Percentiles rank a stretch among this genome's conserved stretches.
These are phyloP conservation scores for Pyrenophora teres DNA, from an alignment of 2,329 filamentous ascomycete genomes.

Conservation along the genomic window DNA sequence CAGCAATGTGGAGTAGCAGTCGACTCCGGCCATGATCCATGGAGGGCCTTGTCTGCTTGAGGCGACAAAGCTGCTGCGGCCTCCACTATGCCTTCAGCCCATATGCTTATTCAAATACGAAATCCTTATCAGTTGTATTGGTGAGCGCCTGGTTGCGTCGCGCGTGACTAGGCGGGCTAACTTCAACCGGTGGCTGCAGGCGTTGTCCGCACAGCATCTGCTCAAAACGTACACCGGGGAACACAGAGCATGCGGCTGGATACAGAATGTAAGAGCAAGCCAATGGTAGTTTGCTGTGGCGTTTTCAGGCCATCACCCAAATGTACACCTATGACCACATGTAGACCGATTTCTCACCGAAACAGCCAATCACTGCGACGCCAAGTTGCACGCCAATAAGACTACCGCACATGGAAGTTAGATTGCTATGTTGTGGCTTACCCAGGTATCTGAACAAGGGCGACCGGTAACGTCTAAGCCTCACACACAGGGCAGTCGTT, in stretches of 20 bases:
- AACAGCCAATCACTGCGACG: slow-evolving; percentile 4
- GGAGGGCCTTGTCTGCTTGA: slow-evolving; percentile 2
- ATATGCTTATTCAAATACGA: not conserved
- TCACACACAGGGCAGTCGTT: not conserved
- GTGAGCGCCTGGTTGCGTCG: not conserved
- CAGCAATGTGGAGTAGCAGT: not conserved
- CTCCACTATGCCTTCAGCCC: slow-evolving; percentile 2
- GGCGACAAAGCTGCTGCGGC: not conserved
- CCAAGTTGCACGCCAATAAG: slow-evolving; percentile 5
- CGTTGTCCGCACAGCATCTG: not conserved
- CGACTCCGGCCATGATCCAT: not conserved
- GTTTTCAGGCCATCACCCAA: not conserved
- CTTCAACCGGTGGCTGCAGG: no score
- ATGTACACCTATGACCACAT: not conserved
- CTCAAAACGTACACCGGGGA: slow-evolving; percentile 3
- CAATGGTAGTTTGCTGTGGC: slow-evolving; percentile 2
- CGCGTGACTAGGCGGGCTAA: not conserved
- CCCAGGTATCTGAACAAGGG: not conserved
- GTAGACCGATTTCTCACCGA: not conserved
- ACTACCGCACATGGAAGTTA: not conserved
- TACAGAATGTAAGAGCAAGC: not conserved
- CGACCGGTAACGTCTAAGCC: slow-evolving; percentile 1
- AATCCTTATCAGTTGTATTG: slow-evolving; percentile 7
- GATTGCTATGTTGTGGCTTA: slow-evolving; percentile 1
- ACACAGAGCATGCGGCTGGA: slow-evolving; percentile 6